Base-by-base conservation (phyloP, 2,329 filamentous ascomycete genomes). In the Pestalotiopsis sp. region DNA sequence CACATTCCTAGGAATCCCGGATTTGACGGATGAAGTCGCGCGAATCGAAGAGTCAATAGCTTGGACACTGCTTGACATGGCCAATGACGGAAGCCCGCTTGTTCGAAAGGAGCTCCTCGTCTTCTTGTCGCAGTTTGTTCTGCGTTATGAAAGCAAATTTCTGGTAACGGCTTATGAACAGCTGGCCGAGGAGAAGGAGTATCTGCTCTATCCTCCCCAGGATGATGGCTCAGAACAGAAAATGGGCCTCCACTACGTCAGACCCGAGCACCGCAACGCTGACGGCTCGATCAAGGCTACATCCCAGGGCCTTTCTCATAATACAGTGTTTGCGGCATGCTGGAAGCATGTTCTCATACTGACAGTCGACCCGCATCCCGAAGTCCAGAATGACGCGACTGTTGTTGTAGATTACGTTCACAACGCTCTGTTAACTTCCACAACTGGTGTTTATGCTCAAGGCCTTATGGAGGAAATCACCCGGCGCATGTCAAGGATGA, bases 261-360 rank as follows among this genome's bases (percentile, higher is more conserved):
- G 87, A 25, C 84, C 82, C 2, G 86, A 86, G 45, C 84, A 88
- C 71, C 84, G 87, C 67, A 86, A 88, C 74, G 76, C 80, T 14
- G 87, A 91, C 71, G 89, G 88, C 3, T 85, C 83, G 4, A 87
- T 90, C 78, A 89, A 88, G 76, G 81, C 84, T 31, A 77, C 83
- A 2, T 84, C 87, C 2, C 86, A 89, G 59, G 87, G 89, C 1
- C 80, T 93, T 12, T 94, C 95, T 13, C 91, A 93, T 72, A 96
- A 97, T 76, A 97, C 94, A 0, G 93, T 97, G 20, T 98, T 97
- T 78, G 92, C 95, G 38, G 93, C 95, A 1, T 92, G 97, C 71
- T 99, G 96, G 96, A 96, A 97, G 78, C 93, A 98, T 76, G 87
- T 97, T 58, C 84, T 98, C 69, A 93, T 97, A 71, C 86, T 98